phyloP scores from a whole-genome alignment of 768 basidiomycete genomes.

The Rhizopogon vinicolor region DNA sequence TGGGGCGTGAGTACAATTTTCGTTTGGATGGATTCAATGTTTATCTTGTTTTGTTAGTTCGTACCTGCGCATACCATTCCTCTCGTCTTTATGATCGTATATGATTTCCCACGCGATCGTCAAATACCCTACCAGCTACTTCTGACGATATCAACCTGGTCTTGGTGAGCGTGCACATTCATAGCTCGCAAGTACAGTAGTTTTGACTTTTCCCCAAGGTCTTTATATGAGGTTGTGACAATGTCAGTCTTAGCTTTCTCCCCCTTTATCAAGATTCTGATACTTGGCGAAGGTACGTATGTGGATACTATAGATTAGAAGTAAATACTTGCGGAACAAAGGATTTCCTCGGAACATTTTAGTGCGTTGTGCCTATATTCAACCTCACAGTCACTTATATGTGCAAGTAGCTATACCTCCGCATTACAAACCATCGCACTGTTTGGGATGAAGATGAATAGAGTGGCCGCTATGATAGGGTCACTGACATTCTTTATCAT shows the following conservation, averaged over 20 bases:
- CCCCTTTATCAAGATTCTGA: conserved; percentile 7
- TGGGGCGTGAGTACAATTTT: conserved; percentile 40
- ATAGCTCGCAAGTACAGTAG: neutral
- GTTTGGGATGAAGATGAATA: conserved; percentile 64
- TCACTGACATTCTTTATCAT: conserved; percentile 50
- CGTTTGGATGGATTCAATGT: neutral
- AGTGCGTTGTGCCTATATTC: conserved; percentile 15
- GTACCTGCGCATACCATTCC: conserved; percentile 59
- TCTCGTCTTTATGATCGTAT: conserved; percentile 59
- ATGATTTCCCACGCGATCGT: conserved; percentile 67
- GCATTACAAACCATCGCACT: conserved; percentile 55
- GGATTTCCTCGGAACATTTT: conserved; percentile 35
- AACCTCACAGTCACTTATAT: conserved; percentile 3
- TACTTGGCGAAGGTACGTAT: conserved; percentile 31
- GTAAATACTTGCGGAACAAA: conserved; percentile 37
- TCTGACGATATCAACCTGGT: conserved; percentile 56
- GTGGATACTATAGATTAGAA: conserved; percentile 32
- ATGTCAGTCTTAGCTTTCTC: conserved; percentile 26
- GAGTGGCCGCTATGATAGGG: conserved; percentile 63
- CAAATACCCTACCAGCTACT: conserved; percentile 57
- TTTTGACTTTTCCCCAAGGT: conserved; percentile 32
- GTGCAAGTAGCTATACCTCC: conserved; percentile 22
- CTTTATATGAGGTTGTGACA: conserved; percentile 53
- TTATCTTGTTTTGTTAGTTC: conserved; percentile 29
- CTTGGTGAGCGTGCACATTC: conserved; percentile 40